A percentile compares a stretch with the other conserved stretches of the same genome.
These are phyloP conservation scores for Lentinula sp. DNA, from an alignment of 768 basidiomycete species.

Conservation along the genomic window DNA sequence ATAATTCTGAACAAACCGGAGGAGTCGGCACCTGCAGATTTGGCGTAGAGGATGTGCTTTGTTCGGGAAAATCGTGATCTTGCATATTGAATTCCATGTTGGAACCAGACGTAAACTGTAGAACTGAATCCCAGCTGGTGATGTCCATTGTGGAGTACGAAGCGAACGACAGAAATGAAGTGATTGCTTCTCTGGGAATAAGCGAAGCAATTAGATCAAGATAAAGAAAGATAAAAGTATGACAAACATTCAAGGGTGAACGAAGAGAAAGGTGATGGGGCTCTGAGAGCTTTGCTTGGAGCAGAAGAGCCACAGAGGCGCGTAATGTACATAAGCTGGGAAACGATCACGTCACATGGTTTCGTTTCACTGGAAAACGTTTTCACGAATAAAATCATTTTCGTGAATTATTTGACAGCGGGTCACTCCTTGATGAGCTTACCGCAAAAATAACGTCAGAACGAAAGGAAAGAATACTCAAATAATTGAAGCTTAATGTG, in stretches of 20 bases:
- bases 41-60: background rate
- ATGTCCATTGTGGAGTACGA: slow-evolving; percentile 27
- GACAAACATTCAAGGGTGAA: background rate
- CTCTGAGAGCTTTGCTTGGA: background rate
- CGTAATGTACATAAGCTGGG: background rate
- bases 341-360: background rate
- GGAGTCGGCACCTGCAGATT: slow-evolving; percentile 54
- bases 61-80: slow-evolving; percentile 11
- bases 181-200: background rate
- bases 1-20: slow-evolving; percentile 36
- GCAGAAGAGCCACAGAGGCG: background rate
- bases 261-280: slow-evolving; percentile 10
- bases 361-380: background rate
- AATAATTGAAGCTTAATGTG: too few species aligned
- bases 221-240: background rate
- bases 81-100: slow-evolving; percentile 22
- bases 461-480: too few species aligned
- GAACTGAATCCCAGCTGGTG: slow-evolving; percentile 55
- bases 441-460: too few species aligned
- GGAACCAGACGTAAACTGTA: slow-evolving; percentile 52
- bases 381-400: too few species aligned
- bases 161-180: background rate
- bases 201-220: background rate
- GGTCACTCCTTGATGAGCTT: too few species aligned
- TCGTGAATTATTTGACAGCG: too few species aligned